Evolutionary conservation across 2,329 filamentous ascomycete species (phyloP).

Genomic region (Xylaria sp.): DNA sequence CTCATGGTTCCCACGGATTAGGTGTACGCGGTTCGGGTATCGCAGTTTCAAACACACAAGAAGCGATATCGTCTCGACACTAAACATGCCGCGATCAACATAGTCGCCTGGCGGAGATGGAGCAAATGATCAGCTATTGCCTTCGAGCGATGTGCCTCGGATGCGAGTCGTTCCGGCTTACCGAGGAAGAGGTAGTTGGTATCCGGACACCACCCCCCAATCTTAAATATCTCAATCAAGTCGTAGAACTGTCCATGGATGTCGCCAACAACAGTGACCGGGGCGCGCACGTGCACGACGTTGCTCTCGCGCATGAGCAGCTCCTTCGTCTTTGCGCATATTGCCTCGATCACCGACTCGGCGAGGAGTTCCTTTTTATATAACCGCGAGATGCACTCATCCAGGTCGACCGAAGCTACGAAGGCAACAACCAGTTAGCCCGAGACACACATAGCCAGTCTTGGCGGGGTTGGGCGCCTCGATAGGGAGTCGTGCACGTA

Average conservation of each 20-base stretch:
- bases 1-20: conserved; percentile 98
- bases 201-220: conserved; percentile 95
- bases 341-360: conserved; percentile 97
- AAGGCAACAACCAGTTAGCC: conserved; percentile 29
- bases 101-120: conserved; percentile 77
- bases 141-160: not conserved
- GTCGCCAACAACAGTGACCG: conserved; percentile 96
- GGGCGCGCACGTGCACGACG: conserved; percentile 94
- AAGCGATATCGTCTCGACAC: conserved; percentile 97
- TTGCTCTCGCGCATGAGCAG: conserved; percentile 99
- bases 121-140: conserved; percentile 22
- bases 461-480: not conserved
- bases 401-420: conserved; percentile 92
- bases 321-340: conserved; percentile 99
- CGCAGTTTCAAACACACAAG: conserved; percentile 96
- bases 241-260: conserved; percentile 99
- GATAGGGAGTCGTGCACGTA: conserved; percentile 50
- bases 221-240: conserved; percentile 98
- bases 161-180: conserved; percentile 52
- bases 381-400: conserved; percentile 96
- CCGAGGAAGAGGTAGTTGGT: conserved; percentile 98
- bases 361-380: conserved; percentile 97
- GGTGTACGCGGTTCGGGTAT: conserved; percentile 93
- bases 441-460: conserved; percentile 20
- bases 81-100: conserved; percentile 97